Conservation (phyloP, 2,329 filamentous ascomycete genomes). For the Fusarium pseudograminearum region DNA sequence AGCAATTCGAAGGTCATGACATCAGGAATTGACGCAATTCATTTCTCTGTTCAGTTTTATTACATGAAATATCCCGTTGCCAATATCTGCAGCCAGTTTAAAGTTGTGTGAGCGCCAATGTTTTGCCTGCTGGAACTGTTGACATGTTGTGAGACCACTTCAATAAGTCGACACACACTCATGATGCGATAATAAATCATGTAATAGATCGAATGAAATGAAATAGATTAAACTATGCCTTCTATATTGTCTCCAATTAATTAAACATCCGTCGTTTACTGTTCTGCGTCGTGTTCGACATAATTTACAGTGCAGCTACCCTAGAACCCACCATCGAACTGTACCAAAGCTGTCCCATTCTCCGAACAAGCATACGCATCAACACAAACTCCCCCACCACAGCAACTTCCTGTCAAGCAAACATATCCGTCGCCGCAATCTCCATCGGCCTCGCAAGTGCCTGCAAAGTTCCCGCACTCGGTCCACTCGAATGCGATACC, state of each 20-base stretch:
- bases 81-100: rapidly evolving
- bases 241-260: too few species aligned
- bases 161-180: neutral
- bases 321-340: slow-evolving; percentile 34
- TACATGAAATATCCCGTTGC: neutral
- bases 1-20: neutral
- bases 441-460: slow-evolving; percentile 46
- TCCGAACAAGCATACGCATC: slow-evolving; percentile 54
- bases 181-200: too few species aligned
- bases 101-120: neutral
- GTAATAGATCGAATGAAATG: neutral
- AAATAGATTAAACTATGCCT: neutral
- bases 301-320: slow-evolving; percentile 25
- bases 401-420: slow-evolving; percentile 54
- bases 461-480: slow-evolving; percentile 52
- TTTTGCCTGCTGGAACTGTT: neutral
- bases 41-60: neutral
- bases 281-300: neutral
- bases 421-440: slow-evolving; percentile 45
- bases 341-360: slow-evolving; percentile 49
- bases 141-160: neutral
- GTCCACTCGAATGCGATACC: slow-evolving; percentile 51
- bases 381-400: slow-evolving; percentile 53
- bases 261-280: too few species aligned
- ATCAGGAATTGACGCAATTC: neutral